Evolutionary conservation across 2,329 filamentous ascomycete genomes (phyloP).

Genomic region (Colletotrichum sp.): DNA sequence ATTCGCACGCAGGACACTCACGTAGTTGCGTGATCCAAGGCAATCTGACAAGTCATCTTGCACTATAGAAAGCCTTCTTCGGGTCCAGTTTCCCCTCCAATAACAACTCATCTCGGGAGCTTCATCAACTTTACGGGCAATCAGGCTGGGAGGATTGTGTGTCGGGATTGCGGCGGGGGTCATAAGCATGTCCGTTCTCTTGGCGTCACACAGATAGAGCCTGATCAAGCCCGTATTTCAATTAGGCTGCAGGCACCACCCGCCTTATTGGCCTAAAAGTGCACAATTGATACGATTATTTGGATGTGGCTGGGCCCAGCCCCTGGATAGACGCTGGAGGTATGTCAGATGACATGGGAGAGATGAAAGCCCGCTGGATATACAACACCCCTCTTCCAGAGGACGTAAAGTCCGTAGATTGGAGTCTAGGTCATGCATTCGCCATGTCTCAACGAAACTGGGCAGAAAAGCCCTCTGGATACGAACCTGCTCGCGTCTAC

Average conservation of each 20-base stretch:
- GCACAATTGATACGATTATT: background rate
- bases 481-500: background rate
- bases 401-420: background rate
- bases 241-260: background rate
- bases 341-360: background rate
- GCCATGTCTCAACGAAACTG: background rate
- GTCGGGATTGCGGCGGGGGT: background rate
- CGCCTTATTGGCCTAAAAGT: background rate
- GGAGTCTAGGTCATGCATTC: rapidly evolving
- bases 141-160: background rate
- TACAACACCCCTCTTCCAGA: background rate
- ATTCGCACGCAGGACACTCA: background rate
- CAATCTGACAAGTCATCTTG: background rate
- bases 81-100: background rate
- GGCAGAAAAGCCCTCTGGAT: background rate
- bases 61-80: rapidly evolving
- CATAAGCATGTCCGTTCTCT: background rate
- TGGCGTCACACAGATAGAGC: background rate
- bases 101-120: rapidly evolving
- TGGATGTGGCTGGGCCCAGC: background rate
- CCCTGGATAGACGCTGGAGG: background rate
- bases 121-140: background rate
- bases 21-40: background rate
- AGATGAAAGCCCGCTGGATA: background rate
- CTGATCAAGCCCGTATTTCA: background rate